Evolutionary conservation across 163 green algal genomes (phyloP), one percentile per base, ranked within the genome.

Genomic region (Prototheca wickerhamii): DNA sequence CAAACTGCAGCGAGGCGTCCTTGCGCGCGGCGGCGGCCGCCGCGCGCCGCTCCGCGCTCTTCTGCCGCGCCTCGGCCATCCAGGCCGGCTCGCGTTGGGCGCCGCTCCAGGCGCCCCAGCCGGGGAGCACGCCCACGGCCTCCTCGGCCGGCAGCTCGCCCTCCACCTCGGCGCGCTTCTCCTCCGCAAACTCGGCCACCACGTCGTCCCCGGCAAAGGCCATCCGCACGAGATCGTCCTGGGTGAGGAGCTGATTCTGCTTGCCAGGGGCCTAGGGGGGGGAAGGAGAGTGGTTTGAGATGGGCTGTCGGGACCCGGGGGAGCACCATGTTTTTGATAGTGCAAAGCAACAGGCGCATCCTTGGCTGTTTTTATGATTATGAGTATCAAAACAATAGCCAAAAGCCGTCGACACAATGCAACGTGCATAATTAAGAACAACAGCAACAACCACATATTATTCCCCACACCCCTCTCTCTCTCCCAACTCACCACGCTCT

Each of bases 151-250:
- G 86, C 57, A 86, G 73, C 71, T 92, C 84, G 23, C 68, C 82
- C 50, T 85, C 86, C 33, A 95, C 80, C 43, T 94, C 91, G 10
- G 65, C 78, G 18, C 68, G 74, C 78, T 98, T 98, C 8, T 84
- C 80, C 30, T 69, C 79, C 7, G 72, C 84, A 84, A 98, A 98
- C 51, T 95, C 89, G 4, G 82, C 83, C 56, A 82, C 81, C 20
- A 96, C 91, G 72, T 96, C 92, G 63, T 98, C 91, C 0, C 80
- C 86, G 10, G 91, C 90, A 82, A 96, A 96, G 15, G 85, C 84
- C n/a, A 65, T 63, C 0, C 65, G 57, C 18, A 96, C 76, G 15
- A 96, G 77, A 58, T 89, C 78, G 17, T 62, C 60, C 70, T 94
- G 83, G 2, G 30, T 75, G 17, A 73, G 63, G 67, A 69, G 58